phyloP scores from a whole-genome alignment of 768 basidiomycete species.

The Macrolepiota dolichaula region DNA sequence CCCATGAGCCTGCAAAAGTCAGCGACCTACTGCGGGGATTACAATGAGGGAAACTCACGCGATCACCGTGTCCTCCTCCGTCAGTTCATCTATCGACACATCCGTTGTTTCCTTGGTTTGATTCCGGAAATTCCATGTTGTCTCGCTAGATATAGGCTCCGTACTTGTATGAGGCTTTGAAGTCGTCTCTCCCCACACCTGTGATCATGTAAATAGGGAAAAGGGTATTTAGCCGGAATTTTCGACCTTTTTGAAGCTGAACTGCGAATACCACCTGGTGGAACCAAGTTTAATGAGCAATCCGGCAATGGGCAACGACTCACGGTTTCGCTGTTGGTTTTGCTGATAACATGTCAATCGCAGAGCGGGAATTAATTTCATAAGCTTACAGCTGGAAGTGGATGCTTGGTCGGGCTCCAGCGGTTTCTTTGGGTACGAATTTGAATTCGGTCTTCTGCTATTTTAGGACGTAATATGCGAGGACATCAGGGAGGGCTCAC shows the following conservation, averaged over 20 bases:
- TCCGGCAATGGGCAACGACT: no score
- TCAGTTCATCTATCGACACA: conserved; percentile 3
- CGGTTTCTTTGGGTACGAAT: no score
- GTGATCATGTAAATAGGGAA: background rate
- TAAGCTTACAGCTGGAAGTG: no score
- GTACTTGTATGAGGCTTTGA: background rate
- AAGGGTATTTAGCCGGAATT: background rate
- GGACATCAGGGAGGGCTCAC: no score
- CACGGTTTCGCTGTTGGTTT: no score
- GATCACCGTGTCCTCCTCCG: conserved; percentile 4
- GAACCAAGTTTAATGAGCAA: no score
- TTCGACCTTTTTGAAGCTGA: background rate
- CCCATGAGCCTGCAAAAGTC: conserved; percentile 13
- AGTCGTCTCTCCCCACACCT: background rate
- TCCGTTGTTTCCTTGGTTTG: background rate
- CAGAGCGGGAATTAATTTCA: no score
- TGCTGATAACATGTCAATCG: no score
- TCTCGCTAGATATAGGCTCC: background rate
- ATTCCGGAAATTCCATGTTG: background rate
- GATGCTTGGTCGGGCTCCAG: no score
- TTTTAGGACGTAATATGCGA: no score
- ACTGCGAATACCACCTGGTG: background rate
- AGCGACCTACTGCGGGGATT: background rate
- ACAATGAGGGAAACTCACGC: background rate
- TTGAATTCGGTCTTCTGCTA: no score